Evolutionary conservation across 176 grass and related monocot species (phyloP), one percentile per base, ranked within the genome.

Genomic region (Avena eriantha): DNA sequence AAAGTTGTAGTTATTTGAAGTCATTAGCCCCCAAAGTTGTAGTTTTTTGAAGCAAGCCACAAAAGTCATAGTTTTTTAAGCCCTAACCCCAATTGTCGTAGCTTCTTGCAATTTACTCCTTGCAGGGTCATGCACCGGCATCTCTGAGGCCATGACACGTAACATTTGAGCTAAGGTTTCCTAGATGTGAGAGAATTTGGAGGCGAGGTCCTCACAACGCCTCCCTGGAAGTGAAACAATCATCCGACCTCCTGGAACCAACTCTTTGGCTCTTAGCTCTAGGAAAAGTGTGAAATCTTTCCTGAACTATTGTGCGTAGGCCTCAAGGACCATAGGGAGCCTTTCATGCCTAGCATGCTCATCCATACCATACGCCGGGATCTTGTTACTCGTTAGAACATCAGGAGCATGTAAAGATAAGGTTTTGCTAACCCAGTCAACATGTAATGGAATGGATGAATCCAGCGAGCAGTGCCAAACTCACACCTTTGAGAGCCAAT

Each of bases 201-300:
- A 24, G 11, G 41, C 41, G 11, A 24, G 3, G 7, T 18, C 23
- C 43, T 13, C 5, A 4, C 6, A 13, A 55, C 80, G 31, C 17
- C 2, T 55, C 7, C 63, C 80, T 17, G 5, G 1, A 8, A 83
- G n/a, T 1, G 80, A 82, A 71, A 83, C 4, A 4, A 83, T 21
- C 81, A 72, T 72, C 0, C 11, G 67, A 0, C 67, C 67, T 13
- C 66, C 49, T 17, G 49, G 50, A 3, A 43, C 66, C 12, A 70
- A 36, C 5, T 82, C 80, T 82, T 82, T 33, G 34, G 80, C 80
- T n/a, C 80, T n/a, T 8, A 82, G 9, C 0, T 18, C 19, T 6
- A 82, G 35, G 21, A 82, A 82, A 15, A 41, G 65, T 16, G 31
- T 43, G 31, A 71, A 82, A 57, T 82, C 80, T 13, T 82, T 57